Base-by-base conservation (phyloP, 2,329 filamentous ascomycete species). In the Falciphora oryzae region DNA sequence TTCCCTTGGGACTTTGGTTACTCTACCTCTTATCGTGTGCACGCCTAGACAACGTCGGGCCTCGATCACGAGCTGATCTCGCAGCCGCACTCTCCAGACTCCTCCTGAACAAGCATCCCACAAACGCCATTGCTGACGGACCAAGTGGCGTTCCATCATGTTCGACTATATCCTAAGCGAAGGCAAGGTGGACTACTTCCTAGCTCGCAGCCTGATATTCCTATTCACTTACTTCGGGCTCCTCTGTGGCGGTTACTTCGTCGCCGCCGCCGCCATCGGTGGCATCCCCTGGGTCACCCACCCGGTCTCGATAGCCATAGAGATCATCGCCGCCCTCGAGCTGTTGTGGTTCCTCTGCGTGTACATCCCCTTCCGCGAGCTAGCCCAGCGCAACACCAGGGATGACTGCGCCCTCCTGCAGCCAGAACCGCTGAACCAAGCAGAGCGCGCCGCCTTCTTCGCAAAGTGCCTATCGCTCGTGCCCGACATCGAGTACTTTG, bases 281-380 rank as follows among this genome's bases (percentile, higher is more conserved):
- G 71, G 71, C 32, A 61, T 69, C 3, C 63, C 61, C 2, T 69
- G 68, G n/a, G 70, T 72, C 27, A 53, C 67, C 0, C 67, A 70
- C 62, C 71, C 71, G 0, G 58, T 71, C 14, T 72, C 70, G 18
- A 68, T 73, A 35, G 44, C 66, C 3, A 63, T 72, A 57, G 70
- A 70, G 44, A 65, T 61, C 0, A 56, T 69, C 35, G 71, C 69
- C 1, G 57, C 63, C 14, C n/a, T 68, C 59, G 69, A 70, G 63
- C 61, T 68, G 16, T 57, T 69, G 3, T 70, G 66, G 66, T 70
- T 67, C 29, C 50, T 70, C 4, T 7, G 64, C 10, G 68, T 63
- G 65, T 70, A 66, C 63, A 62, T 70, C 13, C 68, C 68, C 6
- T 69, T 65, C 61, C 63, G 63, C 58, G 25, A 58, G 35, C 64